A percentile compares a stretch with the other conserved stretches of the same genome.
These are phyloP conservation scores for Anisodus tanguticus DNA, from an alignment of 257 asterid species.

Conservation along the genomic window DNA sequence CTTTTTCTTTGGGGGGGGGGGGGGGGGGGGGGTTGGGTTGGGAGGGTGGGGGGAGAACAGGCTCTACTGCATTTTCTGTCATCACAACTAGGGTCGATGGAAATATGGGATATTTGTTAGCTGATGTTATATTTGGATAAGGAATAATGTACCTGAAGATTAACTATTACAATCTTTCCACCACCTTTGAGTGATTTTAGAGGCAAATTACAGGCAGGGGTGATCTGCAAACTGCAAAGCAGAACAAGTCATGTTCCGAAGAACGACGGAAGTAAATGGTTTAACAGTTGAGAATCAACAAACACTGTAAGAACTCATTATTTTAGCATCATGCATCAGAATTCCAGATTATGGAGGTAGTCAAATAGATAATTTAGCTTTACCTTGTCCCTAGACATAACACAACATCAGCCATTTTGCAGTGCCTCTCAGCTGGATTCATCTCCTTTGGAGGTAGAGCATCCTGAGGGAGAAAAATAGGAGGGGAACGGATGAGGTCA, in stretches of 20 bases:
- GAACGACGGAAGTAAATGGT: slow-evolving; percentile 1
- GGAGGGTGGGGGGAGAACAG: too few relatives aligned
- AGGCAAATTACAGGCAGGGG: slow-evolving; percentile 98
- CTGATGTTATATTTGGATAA: slow-evolving; percentile 19
- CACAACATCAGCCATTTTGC: slow-evolving; percentile 92
- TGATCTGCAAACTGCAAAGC: slow-evolving; percentile 89
- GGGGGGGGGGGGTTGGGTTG: too few relatives aligned
- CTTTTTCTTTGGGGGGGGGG: background rate
- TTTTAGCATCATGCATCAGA: slow-evolving; percentile 17
- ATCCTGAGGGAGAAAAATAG: slow-evolving; percentile 53
- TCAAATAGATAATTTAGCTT: slow-evolving; percentile 31
- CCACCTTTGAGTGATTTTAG: slow-evolving; percentile 81
- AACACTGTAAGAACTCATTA: background rate
- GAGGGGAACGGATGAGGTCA: slow-evolving; percentile 15
- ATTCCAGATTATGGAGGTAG: background rate
- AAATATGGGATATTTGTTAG: background rate
- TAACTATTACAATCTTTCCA: slow-evolving; percentile 88
- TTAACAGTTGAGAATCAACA: slow-evolving; percentile 3
- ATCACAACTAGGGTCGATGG: background rate
- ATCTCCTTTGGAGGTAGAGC: slow-evolving; percentile 94
- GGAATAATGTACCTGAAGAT: slow-evolving; percentile 76
- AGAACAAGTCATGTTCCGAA: slow-evolving; percentile 28
- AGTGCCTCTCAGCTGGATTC: slow-evolving; percentile 86
- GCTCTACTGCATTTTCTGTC: slow-evolving; percentile 18
- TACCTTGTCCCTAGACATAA: slow-evolving; percentile 97